Conservation (phyloP, 805 yeast genomes). For the Wickerhamomyces alni region DNA sequence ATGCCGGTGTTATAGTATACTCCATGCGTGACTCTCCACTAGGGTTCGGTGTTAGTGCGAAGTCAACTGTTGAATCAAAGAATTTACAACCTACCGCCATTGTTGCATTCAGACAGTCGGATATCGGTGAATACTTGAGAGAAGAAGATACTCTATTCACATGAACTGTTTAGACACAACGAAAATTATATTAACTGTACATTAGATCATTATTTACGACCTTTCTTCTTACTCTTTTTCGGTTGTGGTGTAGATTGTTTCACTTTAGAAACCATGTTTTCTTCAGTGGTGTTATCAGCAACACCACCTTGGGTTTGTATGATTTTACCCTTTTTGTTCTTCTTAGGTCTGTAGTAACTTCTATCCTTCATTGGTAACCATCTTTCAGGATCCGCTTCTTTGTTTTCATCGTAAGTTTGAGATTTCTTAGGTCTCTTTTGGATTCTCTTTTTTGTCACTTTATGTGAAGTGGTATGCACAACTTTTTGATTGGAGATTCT, state of each 20-base stretch:
- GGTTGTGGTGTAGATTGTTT: constrained; percentile 3
- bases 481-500: constrained; percentile 10
- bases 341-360: constrained; percentile 74
- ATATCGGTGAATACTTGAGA: constrained; percentile 95
- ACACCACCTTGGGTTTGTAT: constrained; percentile 64
- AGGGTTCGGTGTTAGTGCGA: constrained; percentile 94
- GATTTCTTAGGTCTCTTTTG: constrained; percentile 30
- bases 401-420: constrained; percentile 33
- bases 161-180: constrained; percentile 20
- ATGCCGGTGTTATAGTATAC: constrained; percentile 88
- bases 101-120: constrained; percentile 95
- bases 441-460: constrained; percentile 25
- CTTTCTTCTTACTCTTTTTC: constrained; percentile 20
- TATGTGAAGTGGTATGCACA: constrained; percentile 7
- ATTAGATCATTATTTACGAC: constrained; percentile 16
- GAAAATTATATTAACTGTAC: too few species aligned
- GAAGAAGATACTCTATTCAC: constrained; percentile 96
- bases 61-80: constrained; percentile 83
- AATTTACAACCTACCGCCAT: constrained; percentile 89
- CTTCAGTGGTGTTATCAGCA: constrained; percentile 41
- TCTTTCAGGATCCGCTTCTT: constrained; percentile 61
- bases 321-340: constrained; percentile 36
- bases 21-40: constrained; percentile 90
- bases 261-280: constrained; percentile 15
- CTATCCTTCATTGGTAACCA: constrained; percentile 91